A percentile compares a stretch with the other conserved stretches of the same genome.
Evolutionary conservation across 768 basidiomycete genomes (phyloP).

Genomic region (Porphyrellus cyaneotinctus): DNA sequence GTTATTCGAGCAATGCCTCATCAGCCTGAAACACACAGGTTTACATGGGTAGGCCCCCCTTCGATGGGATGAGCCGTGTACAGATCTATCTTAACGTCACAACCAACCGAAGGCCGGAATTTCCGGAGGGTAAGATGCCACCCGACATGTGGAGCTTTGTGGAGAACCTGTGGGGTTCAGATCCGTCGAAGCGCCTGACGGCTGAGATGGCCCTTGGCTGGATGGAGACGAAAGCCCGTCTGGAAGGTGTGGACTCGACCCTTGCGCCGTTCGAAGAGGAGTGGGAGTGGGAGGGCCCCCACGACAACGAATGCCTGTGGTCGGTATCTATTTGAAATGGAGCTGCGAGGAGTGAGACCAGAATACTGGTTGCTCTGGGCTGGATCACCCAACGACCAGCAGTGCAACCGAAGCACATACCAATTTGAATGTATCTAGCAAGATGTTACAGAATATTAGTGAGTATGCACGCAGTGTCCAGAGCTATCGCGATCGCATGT

Average conservation of each 20-base stretch:
- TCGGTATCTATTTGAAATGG: conserved; percentile 6
- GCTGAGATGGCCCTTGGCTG: conserved; percentile 21
- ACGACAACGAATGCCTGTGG: conserved; percentile 10
- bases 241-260: conserved; percentile 6
- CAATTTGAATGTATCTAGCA: too few relatives aligned
- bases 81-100: neutral
- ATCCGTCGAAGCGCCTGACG: conserved; percentile 20
- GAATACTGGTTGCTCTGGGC: too few relatives aligned
- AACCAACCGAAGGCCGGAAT: conserved; percentile 6
- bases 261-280: conserved; percentile 13
- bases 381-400: too few relatives aligned
- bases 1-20: neutral
- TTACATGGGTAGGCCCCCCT: conserved; percentile 17
- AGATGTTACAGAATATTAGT: neutral
- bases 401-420: too few relatives aligned
- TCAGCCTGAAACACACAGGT: conserved; percentile 2
- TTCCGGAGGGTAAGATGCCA: conserved; percentile 15
- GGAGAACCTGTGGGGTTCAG: conserved; percentile 24
- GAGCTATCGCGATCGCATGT: neutral
- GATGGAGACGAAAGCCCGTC: conserved; percentile 19
- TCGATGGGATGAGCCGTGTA: neutral
- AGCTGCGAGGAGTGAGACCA: neutral
- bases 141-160: conserved; percentile 30
- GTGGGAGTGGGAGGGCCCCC: conserved; percentile 13
- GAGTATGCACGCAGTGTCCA: neutral